Percentiles rank a stretch among this genome's conserved stretches.
Conservation (phyloP, 2,329 filamentous ascomycete species). For the Paecilomyces dactylethromorphus region DNA sequence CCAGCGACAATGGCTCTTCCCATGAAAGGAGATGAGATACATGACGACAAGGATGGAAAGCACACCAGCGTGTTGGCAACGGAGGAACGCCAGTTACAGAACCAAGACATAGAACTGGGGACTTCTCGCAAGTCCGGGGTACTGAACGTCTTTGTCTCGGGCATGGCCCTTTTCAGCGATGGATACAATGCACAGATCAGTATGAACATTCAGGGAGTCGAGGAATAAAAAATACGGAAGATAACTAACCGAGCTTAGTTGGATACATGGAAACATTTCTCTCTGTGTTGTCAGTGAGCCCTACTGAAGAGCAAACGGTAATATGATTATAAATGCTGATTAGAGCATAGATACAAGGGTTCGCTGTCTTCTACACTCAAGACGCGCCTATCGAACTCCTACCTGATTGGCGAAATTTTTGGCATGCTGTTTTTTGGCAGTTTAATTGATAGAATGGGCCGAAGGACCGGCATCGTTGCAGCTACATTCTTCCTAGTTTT, state of each 20-base stretch:
- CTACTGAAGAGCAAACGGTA: not conserved
- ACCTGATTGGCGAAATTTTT: constrained; percentile 50
- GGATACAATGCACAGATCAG: constrained; percentile 34
- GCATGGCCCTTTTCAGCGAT: constrained; percentile 31
- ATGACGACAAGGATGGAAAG: not conserved
- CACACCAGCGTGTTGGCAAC: too few species aligned
- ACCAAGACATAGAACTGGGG: not conserved
- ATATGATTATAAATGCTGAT: not conserved
- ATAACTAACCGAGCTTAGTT: constrained; percentile 8
- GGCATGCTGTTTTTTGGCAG: constrained; percentile 51
- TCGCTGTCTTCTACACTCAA: constrained; percentile 35
- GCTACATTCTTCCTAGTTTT: constrained; percentile 44
- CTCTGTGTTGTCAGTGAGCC: constrained; percentile 17
- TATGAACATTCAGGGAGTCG: not conserved
- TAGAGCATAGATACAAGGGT: constrained; percentile 23
- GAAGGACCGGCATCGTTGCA: constrained; percentile 42
- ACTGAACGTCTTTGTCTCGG: constrained; percentile 29
- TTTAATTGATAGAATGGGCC: constrained; percentile 45
- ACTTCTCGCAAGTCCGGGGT: constrained; percentile 17
- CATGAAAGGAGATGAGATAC: not conserved
- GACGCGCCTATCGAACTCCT: constrained; percentile 49
- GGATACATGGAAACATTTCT: constrained; percentile 33
- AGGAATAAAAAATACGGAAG: constrained; percentile 4
- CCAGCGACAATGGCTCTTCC: not conserved
- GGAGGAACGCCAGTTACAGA: not conserved